These are phyloP conservation scores for Zygotorulaspora sp. DNA, from an alignment of 805 yeast genomes.

Conservation along the genomic window DNA sequence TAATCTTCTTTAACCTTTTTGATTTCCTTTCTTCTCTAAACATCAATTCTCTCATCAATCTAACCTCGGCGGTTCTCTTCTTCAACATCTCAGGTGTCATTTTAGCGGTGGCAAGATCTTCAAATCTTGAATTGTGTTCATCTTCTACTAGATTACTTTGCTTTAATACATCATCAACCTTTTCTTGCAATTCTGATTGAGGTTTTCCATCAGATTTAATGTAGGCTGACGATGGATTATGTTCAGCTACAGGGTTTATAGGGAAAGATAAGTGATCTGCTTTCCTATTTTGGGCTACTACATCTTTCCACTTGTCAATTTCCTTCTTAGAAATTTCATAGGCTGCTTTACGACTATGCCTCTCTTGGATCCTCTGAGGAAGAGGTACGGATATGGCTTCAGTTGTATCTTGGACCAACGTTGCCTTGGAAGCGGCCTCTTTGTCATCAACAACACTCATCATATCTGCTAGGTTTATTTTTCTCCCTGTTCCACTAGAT, in stretches of 20 bases:
- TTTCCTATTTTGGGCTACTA: constrained; percentile 68
- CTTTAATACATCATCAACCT: constrained; percentile 54
- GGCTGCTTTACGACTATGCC: constrained; percentile 84
- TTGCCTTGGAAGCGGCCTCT: constrained; percentile 47
- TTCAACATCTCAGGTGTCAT: constrained; percentile 74
- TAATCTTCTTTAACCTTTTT: constrained; percentile 87
- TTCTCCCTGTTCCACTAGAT: constrained; percentile 27
- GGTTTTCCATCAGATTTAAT: constrained; percentile 43
- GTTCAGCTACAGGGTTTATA: constrained; percentile 39
- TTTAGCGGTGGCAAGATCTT: constrained; percentile 77
- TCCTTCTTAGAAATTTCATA: constrained; percentile 84
- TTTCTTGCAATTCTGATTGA: constrained; percentile 59
- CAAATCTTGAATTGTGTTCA: constrained; percentile 74
- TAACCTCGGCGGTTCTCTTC: constrained; percentile 72
- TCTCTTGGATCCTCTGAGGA: constrained; percentile 78
- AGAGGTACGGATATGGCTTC: constrained; percentile 69
- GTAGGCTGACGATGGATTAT: constrained; percentile 53
- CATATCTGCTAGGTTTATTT: constrained; percentile 69
- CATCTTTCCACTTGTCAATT: constrained; percentile 83
- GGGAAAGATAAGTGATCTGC: constrained; percentile 86
- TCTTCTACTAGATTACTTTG: constrained; percentile 69
- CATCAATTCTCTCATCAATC: constrained; percentile 93
- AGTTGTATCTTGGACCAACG: constrained; percentile 41
- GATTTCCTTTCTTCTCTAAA: constrained; percentile 92
- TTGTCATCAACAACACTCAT: constrained; percentile 57